phyloP scores from a whole-genome alignment of 1,284 basidiomycete genomes.

The Melanopsichium pennsylvanicum region DNA sequence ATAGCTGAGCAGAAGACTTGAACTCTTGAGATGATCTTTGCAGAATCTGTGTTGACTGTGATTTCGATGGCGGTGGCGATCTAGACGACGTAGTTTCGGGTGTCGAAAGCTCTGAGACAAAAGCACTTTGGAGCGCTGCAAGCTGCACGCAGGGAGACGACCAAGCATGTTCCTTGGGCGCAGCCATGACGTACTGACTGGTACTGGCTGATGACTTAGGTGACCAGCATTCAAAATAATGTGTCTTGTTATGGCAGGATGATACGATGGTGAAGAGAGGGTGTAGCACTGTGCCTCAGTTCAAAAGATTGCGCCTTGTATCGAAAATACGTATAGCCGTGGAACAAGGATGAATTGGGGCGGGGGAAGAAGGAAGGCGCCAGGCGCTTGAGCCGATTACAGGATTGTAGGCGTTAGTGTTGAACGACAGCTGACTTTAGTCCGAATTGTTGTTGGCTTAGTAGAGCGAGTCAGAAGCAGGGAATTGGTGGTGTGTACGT shows the following conservation, averaged over 20 bases:
- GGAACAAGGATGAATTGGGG: constrained; percentile 1
- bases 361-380: neutral
- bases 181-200: constrained; percentile 5
- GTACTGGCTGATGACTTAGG: too few species aligned
- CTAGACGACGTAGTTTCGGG: neutral
- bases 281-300: neutral
- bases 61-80: neutral
- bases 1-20: neutral
- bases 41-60: neutral
- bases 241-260: too few species aligned
- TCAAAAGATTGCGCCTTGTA: too few species aligned
- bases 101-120: neutral
- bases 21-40: neutral
- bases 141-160: constrained; percentile 2
- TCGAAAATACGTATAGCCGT: neutral
- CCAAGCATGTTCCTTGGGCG: constrained; percentile 19
- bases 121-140: neutral
- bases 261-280: too few species aligned
- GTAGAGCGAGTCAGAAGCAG: constrained; percentile 2
- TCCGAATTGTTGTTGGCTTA: too few species aligned
- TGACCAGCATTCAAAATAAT: too few species aligned
- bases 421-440: constrained; percentile 1
- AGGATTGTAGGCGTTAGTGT: too few species aligned
- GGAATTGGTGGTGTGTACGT: too few species aligned
- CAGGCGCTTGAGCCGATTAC: too few species aligned